Evolutionary conservation across 768 basidiomycete species (phyloP), one percentile per base, ranked within the genome.

Genomic region (Porpolomopsis calyptriformis): DNA sequence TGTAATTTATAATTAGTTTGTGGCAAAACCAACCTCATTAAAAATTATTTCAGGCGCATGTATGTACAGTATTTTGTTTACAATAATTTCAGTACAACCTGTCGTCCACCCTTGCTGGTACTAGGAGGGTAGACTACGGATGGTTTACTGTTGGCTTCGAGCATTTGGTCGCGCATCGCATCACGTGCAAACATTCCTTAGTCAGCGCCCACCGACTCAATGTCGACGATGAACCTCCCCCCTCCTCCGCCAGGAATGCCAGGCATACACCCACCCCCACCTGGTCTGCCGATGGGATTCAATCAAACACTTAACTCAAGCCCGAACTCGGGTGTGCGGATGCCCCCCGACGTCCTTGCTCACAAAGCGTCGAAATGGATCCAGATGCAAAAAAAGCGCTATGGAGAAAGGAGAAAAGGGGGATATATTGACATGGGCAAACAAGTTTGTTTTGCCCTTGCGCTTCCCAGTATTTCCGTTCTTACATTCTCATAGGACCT

Each of bases 311-410:
- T n/a, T n/a, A n/a, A n/a, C 4, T 46, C 40, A 5, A 26, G 36
- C 44, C 54, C 36, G 40, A 44, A 50, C 52, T 51, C 50, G 24
- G 29, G 29, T 14, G 7, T 14, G 29, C 34, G 29, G 43, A 52
- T 55, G 48, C 54, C 51, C 49, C 55, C 36, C 39, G 41, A 50
- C 71, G 78, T 84, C 51, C 74, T 98, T 55, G 79, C 82, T 27
- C 82, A 86, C 65, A 99, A 98, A 70, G 82, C 88, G 29, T 82
- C 90, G 69, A 98, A 98, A 72, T 98, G 91, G 91, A 70, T 86
- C 46, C 84, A 88, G 56, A 85, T 91, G 82, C 91, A 94, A 69
- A 82, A 73, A 67, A 91, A 84, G 65, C 76, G 91, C 49, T 96
- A 90, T 53, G 90, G 90, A 45, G 88, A 85, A 69, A 92, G 87